Evolutionary conservation across 768 basidiomycete genomes (phyloP).

Genomic region (Hebeloma cylindrosporum): DNA sequence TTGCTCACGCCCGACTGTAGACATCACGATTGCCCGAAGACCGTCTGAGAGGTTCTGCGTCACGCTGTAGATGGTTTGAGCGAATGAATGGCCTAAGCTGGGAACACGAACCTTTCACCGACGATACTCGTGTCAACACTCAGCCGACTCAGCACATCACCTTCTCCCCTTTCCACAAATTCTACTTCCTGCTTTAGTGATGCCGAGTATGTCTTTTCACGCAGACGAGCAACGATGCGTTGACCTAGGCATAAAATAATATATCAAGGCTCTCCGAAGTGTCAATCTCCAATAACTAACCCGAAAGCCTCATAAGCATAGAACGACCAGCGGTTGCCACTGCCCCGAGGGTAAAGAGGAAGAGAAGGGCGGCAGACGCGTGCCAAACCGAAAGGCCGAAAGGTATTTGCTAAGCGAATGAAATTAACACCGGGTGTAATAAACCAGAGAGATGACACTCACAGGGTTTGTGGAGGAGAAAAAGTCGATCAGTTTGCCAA

Average conservation of each 20-base stretch:
- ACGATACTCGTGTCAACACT: slow-evolving; percentile 92
- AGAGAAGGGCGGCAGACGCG: slow-evolving; percentile 71
- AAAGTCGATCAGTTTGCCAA: slow-evolving; percentile 93
- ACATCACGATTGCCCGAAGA: slow-evolving; percentile 84
- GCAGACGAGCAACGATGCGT: slow-evolving; percentile 84
- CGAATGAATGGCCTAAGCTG: background rate
- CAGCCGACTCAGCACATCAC: slow-evolving; percentile 89
- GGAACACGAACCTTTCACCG: slow-evolving; percentile 71
- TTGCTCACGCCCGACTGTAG: slow-evolving; percentile 90
- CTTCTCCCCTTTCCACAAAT: slow-evolving; percentile 89
- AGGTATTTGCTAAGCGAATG: slow-evolving; percentile 61
- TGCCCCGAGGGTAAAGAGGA: slow-evolving; percentile 85
- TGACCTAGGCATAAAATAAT: slow-evolving; percentile 49
- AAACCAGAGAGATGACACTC: no score
- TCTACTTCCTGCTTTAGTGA: slow-evolving; percentile 89
- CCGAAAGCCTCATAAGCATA: slow-evolving; percentile 84
- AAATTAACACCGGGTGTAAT: background rate
- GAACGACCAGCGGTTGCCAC: slow-evolving; percentile 81
- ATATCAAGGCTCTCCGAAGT: no score
- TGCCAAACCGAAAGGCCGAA: slow-evolving; percentile 77
- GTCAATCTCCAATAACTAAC: no score
- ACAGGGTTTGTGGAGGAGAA: slow-evolving; percentile 78
- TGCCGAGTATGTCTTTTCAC: slow-evolving; percentile 81
- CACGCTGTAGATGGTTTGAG: slow-evolving; percentile 43
- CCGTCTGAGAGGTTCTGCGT: slow-evolving; percentile 83